Percentiles rank a stretch among this genome's conserved stretches.
Conservation (phyloP, 2,329 filamentous ascomycete genomes). For the Cryphonectria radicalis region DNA sequence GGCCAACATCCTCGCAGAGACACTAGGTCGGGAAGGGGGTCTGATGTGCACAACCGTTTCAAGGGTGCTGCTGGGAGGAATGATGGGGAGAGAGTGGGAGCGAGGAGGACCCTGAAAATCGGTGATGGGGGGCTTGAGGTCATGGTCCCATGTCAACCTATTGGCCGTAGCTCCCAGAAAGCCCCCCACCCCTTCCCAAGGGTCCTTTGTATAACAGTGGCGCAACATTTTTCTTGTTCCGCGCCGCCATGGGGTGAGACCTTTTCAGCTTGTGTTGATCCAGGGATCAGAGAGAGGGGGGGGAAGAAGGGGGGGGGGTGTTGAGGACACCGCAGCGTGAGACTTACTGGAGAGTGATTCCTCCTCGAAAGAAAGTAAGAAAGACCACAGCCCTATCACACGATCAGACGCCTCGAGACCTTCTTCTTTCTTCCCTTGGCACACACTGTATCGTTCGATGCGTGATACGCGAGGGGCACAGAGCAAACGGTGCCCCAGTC, state of each 20-base stretch:
- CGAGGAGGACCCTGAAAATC: slow-evolving; percentile 36
- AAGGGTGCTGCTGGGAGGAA: slow-evolving; percentile 4
- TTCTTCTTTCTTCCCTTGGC: not conserved
- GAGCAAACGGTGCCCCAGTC: not conserved
- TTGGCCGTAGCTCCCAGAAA: slow-evolving; percentile 18
- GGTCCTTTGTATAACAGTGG: not conserved
- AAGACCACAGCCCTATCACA: not conserved
- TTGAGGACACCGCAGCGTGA: not conserved
- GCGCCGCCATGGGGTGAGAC: not conserved
- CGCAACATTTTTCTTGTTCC: not conserved
- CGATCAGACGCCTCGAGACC: too few species aligned
- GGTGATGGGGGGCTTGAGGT: slow-evolving; percentile 28
- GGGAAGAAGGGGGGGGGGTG: too few species aligned
- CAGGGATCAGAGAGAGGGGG: not conserved
- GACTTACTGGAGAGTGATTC: too few species aligned
- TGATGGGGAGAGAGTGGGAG: slow-evolving; percentile 12
- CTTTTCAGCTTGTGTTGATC: not conserved
- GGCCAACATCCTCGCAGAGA: slow-evolving; percentile 17
- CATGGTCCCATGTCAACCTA: slow-evolving; percentile 29
- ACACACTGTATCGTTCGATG: not conserved
- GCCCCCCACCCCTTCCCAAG: not conserved
- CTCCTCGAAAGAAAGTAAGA: too few species aligned
- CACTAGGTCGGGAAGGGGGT: slow-evolving; percentile 22
- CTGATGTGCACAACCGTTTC: slow-evolving; percentile 23
- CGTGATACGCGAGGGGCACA: not conserved